Evolutionary conservation across 202 grass and related monocot species (phyloP).

Genomic region (Cymbopogon flexuosus): DNA sequence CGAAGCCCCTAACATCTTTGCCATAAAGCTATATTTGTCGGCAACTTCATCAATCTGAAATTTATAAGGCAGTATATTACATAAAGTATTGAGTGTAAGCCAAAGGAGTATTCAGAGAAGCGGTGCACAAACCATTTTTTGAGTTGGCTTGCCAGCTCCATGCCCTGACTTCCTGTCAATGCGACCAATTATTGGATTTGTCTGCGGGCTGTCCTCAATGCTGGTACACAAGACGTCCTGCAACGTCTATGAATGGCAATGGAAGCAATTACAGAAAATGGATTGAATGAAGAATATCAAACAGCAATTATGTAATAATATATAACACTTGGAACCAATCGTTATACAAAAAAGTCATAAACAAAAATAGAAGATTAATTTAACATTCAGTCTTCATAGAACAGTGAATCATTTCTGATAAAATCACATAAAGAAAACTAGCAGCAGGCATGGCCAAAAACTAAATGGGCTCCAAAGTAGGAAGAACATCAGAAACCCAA

Average conservation of each 20-base stretch:
- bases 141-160: slow-evolving; percentile 73
- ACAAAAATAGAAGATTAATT: neutral
- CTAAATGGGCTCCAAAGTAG: neutral
- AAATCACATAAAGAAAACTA: neutral
- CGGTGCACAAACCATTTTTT: slow-evolving; percentile 57
- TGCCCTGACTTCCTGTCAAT: slow-evolving; percentile 82
- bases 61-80: neutral
- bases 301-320: neutral
- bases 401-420: neutral
- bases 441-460: neutral
- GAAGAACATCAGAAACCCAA: neutral
- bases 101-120: neutral
- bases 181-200: slow-evolving; percentile 73
- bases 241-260: slow-evolving; percentile 53
- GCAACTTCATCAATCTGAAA: slow-evolving; percentile 77
- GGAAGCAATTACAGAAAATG: slow-evolving; percentile 12
- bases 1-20: slow-evolving; percentile 61
- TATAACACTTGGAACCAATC: too few species aligned
- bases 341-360: neutral
- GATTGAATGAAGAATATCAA: neutral
- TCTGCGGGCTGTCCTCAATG: slow-evolving; percentile 44
- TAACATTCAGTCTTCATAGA: neutral
- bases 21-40: slow-evolving; percentile 89
- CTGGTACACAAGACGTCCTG: slow-evolving; percentile 71
- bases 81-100: neutral